Evolutionary conservation across 371 early-diverging fungal species (phyloP), one percentile per base, ranked within the genome.

Genomic region (Zancudomyces culisetae): DNA sequence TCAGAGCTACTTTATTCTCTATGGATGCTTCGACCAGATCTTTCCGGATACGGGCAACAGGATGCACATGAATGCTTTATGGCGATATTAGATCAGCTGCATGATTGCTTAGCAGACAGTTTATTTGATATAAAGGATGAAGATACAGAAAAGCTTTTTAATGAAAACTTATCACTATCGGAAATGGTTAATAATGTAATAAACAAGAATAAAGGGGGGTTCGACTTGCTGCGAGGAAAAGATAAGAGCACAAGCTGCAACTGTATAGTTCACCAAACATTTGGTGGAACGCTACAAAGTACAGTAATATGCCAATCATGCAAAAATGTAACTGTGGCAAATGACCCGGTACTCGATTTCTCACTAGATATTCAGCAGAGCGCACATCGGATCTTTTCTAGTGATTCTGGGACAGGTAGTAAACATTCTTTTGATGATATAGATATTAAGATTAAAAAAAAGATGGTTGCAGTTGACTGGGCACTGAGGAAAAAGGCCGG

Each of bases 21-120:
- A 75, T 96, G 97, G 97, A 77, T 78, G 68, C 76, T 82, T 20
- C 75, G 80, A 28, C 71, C 76, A 29, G 83, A 90, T 41, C 68
- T 95, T 30, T 90, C 95, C 27, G 87, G 92, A 1, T 89, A 90
- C 58, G 79, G 82, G 2, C 94, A 96, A 64, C 95, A 96, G 59
- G 97, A 96, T 60, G 89, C 92, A 0, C 97, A 96, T 62, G 97
- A 96, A 54, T 92, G 88, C 54, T 88, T 92, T 58, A 89, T 94
- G 42, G 76, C 89, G 29, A 74, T 86, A 0, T 59, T 92, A 52
- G 86, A 93, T 55, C 73, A 80, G 49, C 75, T 96, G 55, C 97
- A 96, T 60, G 60, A 47, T 26, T 56, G 51, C 21, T 52, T 49
- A 18, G 28, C 45, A 18, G 45, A 45, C 10, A 20, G 22, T 20